Evolutionary conservation across 2,329 filamentous ascomycete genomes (phyloP), one percentile per base, ranked within the genome.

Genomic region (Aspergillus phoenicis): DNA sequence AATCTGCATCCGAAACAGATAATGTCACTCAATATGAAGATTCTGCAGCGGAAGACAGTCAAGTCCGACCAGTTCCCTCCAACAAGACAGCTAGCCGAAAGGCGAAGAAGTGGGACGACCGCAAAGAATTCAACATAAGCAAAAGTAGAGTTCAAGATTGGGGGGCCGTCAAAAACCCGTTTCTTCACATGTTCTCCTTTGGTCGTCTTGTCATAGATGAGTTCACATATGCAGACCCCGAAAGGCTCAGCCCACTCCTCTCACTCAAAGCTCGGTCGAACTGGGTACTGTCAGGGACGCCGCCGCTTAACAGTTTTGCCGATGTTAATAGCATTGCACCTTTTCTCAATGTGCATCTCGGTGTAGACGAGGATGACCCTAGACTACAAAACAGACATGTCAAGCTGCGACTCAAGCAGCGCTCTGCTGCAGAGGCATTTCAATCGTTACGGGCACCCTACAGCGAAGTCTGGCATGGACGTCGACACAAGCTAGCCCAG

Each of bases 211-310:
- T 90, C 2, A 77, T 89, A 1, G 88, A 90, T 62, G 88, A 90
- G 64, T 89, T 85, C 64, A 85, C 87, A 0, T 87, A 89, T 63
- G 74, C 84, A 5, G 77, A 78, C 48, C 68, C 75, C 15, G 71
- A 80, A 53, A 74, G 78, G 54, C 73, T 78, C 61, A 70, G 78
- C 0, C 75, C 78, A 0, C 73, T 86, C 5, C 74, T 80, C 6
- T 75, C 74, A 0, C 67, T 88, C 1, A 68, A 79, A 26, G 81
- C 84, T 10, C 75, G 80, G 45, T 85, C 83, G 43, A 82, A 81
- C 57, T 89, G 87, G 87, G 77, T 87, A 6, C 74, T 90, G 2
- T 89, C 87, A 0, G 87, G 85, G 3, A 90, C 87, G 1, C 87
- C 87, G 1, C 78, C 81, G 0, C 68, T 89, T 2, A 78, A 80